A percentile compares a stretch with the other conserved stretches of the same genome.
These are phyloP conservation scores for Xanthoparmelia taractica DNA, from an alignment of 495 filamentous ascomycete genomes.

Conservation along the genomic window DNA sequence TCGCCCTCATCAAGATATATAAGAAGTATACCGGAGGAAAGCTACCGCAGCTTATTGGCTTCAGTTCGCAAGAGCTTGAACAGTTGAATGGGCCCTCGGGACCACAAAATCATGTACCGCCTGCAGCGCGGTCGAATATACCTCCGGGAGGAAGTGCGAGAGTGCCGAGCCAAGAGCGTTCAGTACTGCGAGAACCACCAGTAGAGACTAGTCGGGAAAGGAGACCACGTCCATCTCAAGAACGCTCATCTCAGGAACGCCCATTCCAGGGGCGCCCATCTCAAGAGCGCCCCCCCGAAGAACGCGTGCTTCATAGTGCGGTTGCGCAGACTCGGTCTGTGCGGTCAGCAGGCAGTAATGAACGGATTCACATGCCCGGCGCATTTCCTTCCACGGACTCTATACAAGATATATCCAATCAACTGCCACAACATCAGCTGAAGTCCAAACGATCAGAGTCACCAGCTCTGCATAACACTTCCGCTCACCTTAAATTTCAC, in stretches of 20 bases:
- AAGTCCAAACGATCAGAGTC: constrained; percentile 31
- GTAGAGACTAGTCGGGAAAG: constrained; percentile 20
- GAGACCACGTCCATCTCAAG: constrained; percentile 26
- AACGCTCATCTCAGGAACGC: constrained; percentile 23
- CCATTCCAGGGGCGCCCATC: constrained; percentile 13
- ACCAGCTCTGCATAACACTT: constrained; percentile 23
- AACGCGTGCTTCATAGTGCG: constrained; percentile 21
- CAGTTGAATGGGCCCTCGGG: constrained; percentile 49
- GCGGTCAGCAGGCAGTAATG: constrained; percentile 21
- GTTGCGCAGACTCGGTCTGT: constrained; percentile 14
- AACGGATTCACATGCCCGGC: constrained; percentile 26
- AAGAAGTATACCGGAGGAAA: constrained; percentile 90
- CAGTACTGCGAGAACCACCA: constrained; percentile 15
- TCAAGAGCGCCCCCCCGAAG: constrained; percentile 18
- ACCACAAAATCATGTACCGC: constrained; percentile 15
- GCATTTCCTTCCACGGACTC: constrained; percentile 26
- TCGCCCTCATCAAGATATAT: constrained; percentile 88
- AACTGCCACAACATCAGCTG: constrained; percentile 28
- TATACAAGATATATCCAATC: constrained; percentile 22
- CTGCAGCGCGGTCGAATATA: constrained; percentile 12
- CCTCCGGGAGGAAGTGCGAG: constrained; percentile 24
- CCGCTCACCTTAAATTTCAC: constrained; percentile 30
- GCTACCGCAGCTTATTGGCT: constrained; percentile 69
- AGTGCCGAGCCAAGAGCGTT: constrained; percentile 17
- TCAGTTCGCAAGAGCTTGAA: constrained; percentile 71